Base-by-base conservation (phyloP, 2,329 filamentous ascomycete genomes). In the Arthrobotrys sphaeroides region DNA sequence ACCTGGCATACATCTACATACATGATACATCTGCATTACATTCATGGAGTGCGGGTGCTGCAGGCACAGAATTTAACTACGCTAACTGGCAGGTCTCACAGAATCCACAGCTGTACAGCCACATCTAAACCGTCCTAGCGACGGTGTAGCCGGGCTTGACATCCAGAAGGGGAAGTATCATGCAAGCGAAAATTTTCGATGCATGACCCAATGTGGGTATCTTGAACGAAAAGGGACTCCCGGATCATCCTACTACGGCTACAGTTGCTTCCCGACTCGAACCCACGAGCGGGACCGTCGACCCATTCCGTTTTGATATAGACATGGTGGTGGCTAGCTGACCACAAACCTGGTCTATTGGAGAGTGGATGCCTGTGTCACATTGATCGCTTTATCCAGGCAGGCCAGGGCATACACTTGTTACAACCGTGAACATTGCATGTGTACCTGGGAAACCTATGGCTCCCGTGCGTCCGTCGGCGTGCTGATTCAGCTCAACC, bases 111-210 rank as follows among this genome's bases (percentile, higher is more conserved):
- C 55, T 74, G 70, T 65, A 75, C 72, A 75, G 72, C 72, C 72
- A 75, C 72, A 64, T 57, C 64, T 40, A 69, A 75, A 69, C 43
- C 33, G 64, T 68, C 42, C 65, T 69, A 75, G 72, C 72, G 64
- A 68, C 64, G 72, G 72, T 75, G 72, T 65, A 69, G 55, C 72
- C 72, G 72, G 72, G 72, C 72, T 69, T 55, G 57, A 75, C 72
- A 59, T 55, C 72, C 64, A 55, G 53, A 75, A 75, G 12, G 26
- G 72, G 72, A 69, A 75, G 62, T 64, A 10, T 75, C 72, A 75
- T 75, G 72, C 72, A 75, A 75, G 72, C 72, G 72, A 75, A 68
- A 75, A 69, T 67, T 74, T 68, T 68, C 18, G 31, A 33, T 42
- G 62, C 42, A 47, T 40, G 33, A 36, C 45, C 60, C 31, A 59